A percentile compares a stretch with the other conserved stretches of the same genome.
These are phyloP conservation scores for Pichia membranifaciens DNA, from an alignment of 805 yeast species.

Conservation along the genomic window DNA sequence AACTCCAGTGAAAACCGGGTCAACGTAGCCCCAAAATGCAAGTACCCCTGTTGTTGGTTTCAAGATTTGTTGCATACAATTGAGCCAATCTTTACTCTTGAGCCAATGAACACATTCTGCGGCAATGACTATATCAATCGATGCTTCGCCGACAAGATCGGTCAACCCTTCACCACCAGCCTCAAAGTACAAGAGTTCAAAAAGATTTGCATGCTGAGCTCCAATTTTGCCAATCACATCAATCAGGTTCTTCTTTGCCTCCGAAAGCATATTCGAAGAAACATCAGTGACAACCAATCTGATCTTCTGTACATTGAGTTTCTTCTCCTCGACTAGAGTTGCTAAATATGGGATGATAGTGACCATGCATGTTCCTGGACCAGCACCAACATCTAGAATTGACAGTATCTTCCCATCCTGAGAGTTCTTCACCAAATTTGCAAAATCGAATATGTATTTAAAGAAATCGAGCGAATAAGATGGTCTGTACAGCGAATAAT, in stretches of 20 bases:
- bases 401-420: not conserved
- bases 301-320: not conserved
- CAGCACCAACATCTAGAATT: constrained; percentile 51
- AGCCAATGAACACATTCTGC: constrained; percentile 91
- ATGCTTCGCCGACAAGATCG: constrained; percentile 17
- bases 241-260: constrained; percentile 28
- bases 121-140: constrained; percentile 61
- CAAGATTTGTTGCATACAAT: constrained; percentile 32
- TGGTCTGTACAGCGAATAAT: constrained; percentile 60
- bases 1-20: constrained; percentile 49
- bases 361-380: constrained; percentile 47
- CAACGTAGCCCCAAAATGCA: constrained; percentile 76
- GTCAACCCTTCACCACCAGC: constrained; percentile 23
- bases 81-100: constrained; percentile 23
- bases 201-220: not conserved
- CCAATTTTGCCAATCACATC: not conserved
- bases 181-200: constrained; percentile 11
- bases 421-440: not conserved
- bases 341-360: constrained; percentile 36
- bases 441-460: constrained; percentile 27
- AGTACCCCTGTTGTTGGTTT: constrained; percentile 40
- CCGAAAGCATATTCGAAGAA: constrained; percentile 41
- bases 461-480: constrained; percentile 53
- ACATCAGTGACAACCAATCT: constrained; percentile 42
- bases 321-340: constrained; percentile 9